Evolutionary conservation across 768 basidiomycete genomes (phyloP).

Genomic region (Boletales sp.): DNA sequence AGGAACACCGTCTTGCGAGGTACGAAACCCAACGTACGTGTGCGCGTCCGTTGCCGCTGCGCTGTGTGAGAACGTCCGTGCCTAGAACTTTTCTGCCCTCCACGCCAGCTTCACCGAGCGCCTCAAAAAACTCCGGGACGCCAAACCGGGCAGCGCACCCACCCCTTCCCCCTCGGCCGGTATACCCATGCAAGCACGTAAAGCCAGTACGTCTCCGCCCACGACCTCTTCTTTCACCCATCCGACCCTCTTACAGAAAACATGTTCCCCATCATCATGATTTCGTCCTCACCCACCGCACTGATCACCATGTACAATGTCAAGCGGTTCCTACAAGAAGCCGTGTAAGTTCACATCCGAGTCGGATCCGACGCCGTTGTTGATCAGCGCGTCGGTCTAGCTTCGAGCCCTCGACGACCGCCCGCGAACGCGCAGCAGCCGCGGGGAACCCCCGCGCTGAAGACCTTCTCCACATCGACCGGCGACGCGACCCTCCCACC

Average conservation of each 20-base stretch:
- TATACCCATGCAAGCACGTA: conserved; percentile 49
- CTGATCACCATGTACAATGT: conserved; percentile 99
- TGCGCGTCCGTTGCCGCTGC: neutral
- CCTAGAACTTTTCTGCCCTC: conserved; percentile 77
- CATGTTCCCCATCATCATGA: conserved; percentile 93
- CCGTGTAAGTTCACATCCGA: conserved; percentile 47
- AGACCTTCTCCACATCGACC: conserved; percentile 85
- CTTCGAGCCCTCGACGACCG: conserved; percentile 74
- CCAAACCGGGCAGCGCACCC: conserved; percentile 48
- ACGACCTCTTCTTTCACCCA: neutral
- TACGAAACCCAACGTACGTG: conserved; percentile 74
- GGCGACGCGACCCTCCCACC: conserved; percentile 57
- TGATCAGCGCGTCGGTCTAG: conserved; percentile 26
- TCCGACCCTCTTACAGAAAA: conserved; percentile 42
- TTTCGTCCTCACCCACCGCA: conserved; percentile 89
- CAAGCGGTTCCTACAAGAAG: conserved; percentile 88
- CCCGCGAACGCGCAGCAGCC: conserved; percentile 60
- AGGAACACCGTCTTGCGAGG: conserved; percentile 82
- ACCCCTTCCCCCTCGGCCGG: conserved; percentile 37
- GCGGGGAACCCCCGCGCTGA: conserved; percentile 75
- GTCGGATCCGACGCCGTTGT: no score
- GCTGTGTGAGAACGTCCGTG: neutral
- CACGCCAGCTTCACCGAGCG: conserved; percentile 67
- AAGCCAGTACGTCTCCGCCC: conserved; percentile 52
- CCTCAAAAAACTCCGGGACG: conserved; percentile 73